Evolutionary conservation across 2,329 filamentous ascomycete genomes (phyloP).

Genomic region (Sporothrix pseudoabietina): DNA sequence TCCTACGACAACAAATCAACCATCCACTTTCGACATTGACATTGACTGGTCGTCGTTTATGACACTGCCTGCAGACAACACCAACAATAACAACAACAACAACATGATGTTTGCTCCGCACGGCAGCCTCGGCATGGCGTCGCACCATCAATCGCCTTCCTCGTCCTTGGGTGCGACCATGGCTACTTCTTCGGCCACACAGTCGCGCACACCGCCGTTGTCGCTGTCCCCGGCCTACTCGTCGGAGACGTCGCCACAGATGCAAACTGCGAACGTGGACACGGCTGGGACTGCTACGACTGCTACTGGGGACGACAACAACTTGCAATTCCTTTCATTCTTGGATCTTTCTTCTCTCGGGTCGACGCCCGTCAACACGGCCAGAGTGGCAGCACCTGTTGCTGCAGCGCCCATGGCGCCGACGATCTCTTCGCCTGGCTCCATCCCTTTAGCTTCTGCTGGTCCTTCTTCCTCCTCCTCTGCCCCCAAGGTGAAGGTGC

Average conservation of each 20-base stretch:
- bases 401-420: neutral
- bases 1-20: neutral
- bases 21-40: slow-evolving; percentile 10
- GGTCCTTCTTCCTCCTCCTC: neutral
- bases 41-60: slow-evolving; percentile 30
- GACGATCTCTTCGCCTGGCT: neutral
- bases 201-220: slow-evolving; percentile 26
- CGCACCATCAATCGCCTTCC: neutral
- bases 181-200: slow-evolving; percentile 23
- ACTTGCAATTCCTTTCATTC: slow-evolving; percentile 15
- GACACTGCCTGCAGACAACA: neutral
- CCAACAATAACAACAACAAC: neutral
- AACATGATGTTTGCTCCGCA: neutral
- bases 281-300: neutral
- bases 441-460: neutral
- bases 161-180: slow-evolving; percentile 17
- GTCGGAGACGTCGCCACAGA: slow-evolving; percentile 14
- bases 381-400: neutral
- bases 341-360: slow-evolving; percentile 9
- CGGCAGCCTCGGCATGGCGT: neutral
- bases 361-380: neutral
- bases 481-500: neutral
- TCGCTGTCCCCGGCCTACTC: slow-evolving; percentile 23
- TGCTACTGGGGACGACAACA: neutral
- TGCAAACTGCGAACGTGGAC: neutral